Evolutionary conservation across 2,329 filamentous ascomycete genomes (phyloP), one percentile per base, ranked within the genome.

Genomic region (Incumbomyces delicatus): DNA sequence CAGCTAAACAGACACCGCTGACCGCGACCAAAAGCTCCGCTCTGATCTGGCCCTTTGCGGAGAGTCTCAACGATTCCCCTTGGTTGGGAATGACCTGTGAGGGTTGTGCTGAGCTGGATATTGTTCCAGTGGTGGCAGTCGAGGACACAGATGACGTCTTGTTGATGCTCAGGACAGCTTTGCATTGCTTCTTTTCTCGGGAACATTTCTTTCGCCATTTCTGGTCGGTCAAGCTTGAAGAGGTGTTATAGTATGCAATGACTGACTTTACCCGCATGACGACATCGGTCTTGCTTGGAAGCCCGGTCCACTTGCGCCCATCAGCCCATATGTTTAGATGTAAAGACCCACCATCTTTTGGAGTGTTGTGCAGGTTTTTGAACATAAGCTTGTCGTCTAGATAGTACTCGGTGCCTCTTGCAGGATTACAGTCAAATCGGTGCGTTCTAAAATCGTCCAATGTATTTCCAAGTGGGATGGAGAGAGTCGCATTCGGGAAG

Each of bases 281-380:
- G 6, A 60, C 58, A 44, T 60, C 51, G 2, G 53, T 59, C 16
- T 53, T 57, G 40, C 58, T 60, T 2, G 59, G 57, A 33, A 41
- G 42, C 10, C 59, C 57, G 41, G 52, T 57, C 46, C 50, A 48
- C 18, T 54, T 41, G 47, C 53, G 58, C 10, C 58, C 58, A 36
- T 61, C 58, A 13, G 59, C 58, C 59, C 59, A 61, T n/a, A 61
- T 45, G 38, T 60, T 61, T 43, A 61, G 41, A 29, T 59, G 57
- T 20, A 58, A 50, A 30, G 48, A 53, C 27, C 59, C 59, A 13
- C 51, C 47, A 29, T 47, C 47, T 6, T 43, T 41, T 17, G 58
- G 58, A 12, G 58, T 47, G 18, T 53, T 48, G 11, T 49, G 32
- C 14, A 34, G 35, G 30, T 53, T 56, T 18, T 44, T 41, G 41